These are phyloP conservation scores for Xylaria hypoxylon DNA, from an alignment of 2,329 filamentous ascomycete species.

Conservation along the genomic window DNA sequence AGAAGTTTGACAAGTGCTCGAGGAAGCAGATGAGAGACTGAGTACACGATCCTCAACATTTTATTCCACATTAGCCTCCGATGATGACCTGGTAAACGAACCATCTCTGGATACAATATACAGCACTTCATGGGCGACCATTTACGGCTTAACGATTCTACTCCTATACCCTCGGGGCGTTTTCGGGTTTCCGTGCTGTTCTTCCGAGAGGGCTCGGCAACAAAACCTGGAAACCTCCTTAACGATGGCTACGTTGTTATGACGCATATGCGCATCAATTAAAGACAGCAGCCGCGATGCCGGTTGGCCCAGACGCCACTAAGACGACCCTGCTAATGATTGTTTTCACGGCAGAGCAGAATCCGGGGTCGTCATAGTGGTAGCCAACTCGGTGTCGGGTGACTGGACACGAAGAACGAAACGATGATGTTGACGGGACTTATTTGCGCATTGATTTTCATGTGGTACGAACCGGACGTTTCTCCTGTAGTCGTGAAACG, in stretches of 20 bases:
- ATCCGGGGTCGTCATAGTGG: slow-evolving; percentile 41
- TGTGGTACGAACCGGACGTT: slow-evolving; percentile 12
- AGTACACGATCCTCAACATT: slow-evolving; percentile 43
- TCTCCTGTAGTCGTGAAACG: slow-evolving; percentile 7
- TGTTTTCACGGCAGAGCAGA: slow-evolving; percentile 41
- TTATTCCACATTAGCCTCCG: slow-evolving; percentile 49
- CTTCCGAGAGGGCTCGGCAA: slow-evolving; percentile 38
- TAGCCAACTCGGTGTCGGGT: slow-evolving; percentile 42
- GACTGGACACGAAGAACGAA: slow-evolving; percentile 50
- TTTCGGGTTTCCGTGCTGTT: slow-evolving; percentile 41
- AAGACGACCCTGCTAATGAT: slow-evolving; percentile 47
- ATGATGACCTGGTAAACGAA: slow-evolving; percentile 50
- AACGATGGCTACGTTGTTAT: slow-evolving; percentile 55
- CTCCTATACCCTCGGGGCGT: slow-evolving; percentile 52
- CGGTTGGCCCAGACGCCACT: slow-evolving; percentile 38
- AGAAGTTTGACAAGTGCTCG: slow-evolving; percentile 19
- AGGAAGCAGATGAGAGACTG: slow-evolving; percentile 36
- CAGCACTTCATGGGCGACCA: slow-evolving; percentile 53
- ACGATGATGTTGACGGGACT: slow-evolving; percentile 46
- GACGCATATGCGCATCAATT: slow-evolving; percentile 53
- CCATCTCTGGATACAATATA: slow-evolving; percentile 53
- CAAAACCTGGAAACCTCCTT: slow-evolving; percentile 46
- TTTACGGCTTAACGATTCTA: slow-evolving; percentile 54
- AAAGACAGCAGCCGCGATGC: slow-evolving; percentile 49
- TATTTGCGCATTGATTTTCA: slow-evolving; percentile 26